These are phyloP conservation scores for Aspergillus cristatus DNA, from an alignment of 495 filamentous ascomycete species.

Conservation along the genomic window DNA sequence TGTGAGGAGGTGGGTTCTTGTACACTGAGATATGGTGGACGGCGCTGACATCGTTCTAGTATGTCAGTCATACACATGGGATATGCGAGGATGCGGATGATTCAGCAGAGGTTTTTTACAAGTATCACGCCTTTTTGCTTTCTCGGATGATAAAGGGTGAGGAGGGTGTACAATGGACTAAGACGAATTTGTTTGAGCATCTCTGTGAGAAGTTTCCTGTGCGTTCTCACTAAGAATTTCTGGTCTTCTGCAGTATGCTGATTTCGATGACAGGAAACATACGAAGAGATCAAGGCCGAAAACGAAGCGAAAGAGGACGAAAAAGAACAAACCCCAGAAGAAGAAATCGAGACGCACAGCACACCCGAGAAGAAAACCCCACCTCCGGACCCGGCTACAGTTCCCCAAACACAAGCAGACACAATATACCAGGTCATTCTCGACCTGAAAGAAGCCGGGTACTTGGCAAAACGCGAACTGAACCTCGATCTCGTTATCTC, in stretches of 20 bases:
- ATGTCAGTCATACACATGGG: conserved; percentile 34
- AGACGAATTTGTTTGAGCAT: conserved; percentile 44
- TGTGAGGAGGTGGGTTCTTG: conserved; percentile 30
- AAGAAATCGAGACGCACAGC: conserved; percentile 7
- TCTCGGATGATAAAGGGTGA: conserved; percentile 49
- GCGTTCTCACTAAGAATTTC: conserved; percentile 1
- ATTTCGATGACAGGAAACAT: conserved; percentile 32
- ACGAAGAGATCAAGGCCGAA: conserved; percentile 24
- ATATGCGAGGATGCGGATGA: conserved; percentile 37
- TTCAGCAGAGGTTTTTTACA: conserved; percentile 42
- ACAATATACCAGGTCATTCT: conserved; percentile 28
- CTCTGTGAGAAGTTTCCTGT: conserved; percentile 43
- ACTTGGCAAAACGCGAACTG: conserved; percentile 38
- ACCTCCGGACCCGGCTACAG: conserved; percentile 18
- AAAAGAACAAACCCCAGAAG: conserved; percentile 16
- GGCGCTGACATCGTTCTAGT: conserved; percentile 18
- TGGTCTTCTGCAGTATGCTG: not conserved
- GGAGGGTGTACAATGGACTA: conserved; percentile 46
- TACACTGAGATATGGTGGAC: not conserved
- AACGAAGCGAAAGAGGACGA: conserved; percentile 18
- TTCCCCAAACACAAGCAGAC: conserved; percentile 28
- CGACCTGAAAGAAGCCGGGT: conserved; percentile 30
- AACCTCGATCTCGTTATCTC: conserved; percentile 29
- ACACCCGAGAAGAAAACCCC: conserved; percentile 11
- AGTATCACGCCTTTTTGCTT: conserved; percentile 47